Evolutionary conservation across 257 asterid species (phyloP).

Genomic region (Scutellaria minor): DNA sequence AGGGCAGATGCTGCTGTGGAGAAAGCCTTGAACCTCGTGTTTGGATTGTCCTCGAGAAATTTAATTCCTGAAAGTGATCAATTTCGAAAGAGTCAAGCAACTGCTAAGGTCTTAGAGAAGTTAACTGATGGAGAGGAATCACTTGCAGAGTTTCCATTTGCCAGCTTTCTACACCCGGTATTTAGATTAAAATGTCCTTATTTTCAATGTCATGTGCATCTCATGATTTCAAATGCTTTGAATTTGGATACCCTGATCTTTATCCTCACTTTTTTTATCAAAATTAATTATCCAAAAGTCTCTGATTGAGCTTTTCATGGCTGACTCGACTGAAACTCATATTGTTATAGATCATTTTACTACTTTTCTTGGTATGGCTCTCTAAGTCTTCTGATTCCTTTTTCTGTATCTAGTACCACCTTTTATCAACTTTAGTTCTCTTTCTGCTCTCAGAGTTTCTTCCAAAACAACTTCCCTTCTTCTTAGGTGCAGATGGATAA

Average conservation of each 20-base stretch:
- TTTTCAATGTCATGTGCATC: conserved; percentile 29
- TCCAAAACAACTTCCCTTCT: not conserved
- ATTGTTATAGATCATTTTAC: conserved; percentile 7
- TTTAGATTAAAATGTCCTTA: conserved; percentile 29
- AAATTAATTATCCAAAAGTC: not conserved
- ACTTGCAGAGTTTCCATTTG: conserved; percentile 93
- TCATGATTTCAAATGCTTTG: conserved; percentile 32
- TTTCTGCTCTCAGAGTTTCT: conserved; percentile 26
- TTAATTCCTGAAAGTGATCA: conserved; percentile 45
- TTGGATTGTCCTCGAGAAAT: conserved; percentile 56
- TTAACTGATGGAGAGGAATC: conserved; percentile 83
- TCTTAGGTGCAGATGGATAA: conserved; percentile 14
- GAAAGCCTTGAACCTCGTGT: conserved; percentile 63
- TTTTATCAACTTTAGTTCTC: conserved; percentile 8
- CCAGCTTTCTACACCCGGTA: conserved; percentile 93
- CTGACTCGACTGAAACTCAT: conserved; percentile 19
- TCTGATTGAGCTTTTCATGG: conserved; percentile 14
- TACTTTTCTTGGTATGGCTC: not conserved
- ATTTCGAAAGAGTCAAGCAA: conserved; percentile 43
- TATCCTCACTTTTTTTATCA: not conserved
- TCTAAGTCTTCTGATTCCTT: not conserved
- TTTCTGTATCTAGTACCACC: conserved; percentile 9
- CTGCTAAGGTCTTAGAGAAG: conserved; percentile 49
- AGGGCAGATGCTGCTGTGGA: conserved; percentile 70
- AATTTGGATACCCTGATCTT: conserved; percentile 14